These are phyloP conservation scores for Trichoderma polysporum DNA, from an alignment of 2,329 filamentous ascomycete genomes.

Conservation along the genomic window DNA sequence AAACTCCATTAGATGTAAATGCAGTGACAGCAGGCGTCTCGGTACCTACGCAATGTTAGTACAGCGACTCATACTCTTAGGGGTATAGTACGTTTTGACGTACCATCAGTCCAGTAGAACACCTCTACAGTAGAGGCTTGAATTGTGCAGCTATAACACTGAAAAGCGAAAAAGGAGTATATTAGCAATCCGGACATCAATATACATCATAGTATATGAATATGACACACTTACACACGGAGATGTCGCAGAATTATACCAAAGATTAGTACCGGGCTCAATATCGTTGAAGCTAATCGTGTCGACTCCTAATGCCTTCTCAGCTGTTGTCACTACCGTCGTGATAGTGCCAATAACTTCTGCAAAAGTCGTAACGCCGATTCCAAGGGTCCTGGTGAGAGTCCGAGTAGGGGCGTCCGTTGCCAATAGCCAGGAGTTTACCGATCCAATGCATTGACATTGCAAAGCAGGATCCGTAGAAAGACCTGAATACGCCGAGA, in stretches of 20 bases:
- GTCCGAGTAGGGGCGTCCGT: neutral
- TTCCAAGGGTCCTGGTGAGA: neutral
- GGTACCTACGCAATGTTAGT: neutral
- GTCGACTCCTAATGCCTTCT: neutral
- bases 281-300: neutral
- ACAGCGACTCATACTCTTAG: neutral
- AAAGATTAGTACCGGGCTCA: neutral
- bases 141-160: conserved; percentile 15
- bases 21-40: neutral
- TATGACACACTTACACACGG: neutral
- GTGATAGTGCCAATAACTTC: neutral
- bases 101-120: neutral
- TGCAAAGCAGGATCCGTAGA: conserved; percentile 1
- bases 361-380: neutral
- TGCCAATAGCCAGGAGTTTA: neutral
- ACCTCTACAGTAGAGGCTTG: conserved; percentile 3
- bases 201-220: neutral
- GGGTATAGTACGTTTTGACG: neutral
- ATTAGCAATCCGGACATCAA: neutral
- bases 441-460: neutral
- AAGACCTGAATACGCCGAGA: neutral
- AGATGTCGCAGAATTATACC: neutral
- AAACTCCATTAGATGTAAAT: conserved; percentile 4
- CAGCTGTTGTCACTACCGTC: neutral
- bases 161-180: neutral